Evolutionary conservation across 371 early-diverging fungal genomes (phyloP), one percentile per base, ranked within the genome.

Genomic region (Nematocida ironsii): DNA sequence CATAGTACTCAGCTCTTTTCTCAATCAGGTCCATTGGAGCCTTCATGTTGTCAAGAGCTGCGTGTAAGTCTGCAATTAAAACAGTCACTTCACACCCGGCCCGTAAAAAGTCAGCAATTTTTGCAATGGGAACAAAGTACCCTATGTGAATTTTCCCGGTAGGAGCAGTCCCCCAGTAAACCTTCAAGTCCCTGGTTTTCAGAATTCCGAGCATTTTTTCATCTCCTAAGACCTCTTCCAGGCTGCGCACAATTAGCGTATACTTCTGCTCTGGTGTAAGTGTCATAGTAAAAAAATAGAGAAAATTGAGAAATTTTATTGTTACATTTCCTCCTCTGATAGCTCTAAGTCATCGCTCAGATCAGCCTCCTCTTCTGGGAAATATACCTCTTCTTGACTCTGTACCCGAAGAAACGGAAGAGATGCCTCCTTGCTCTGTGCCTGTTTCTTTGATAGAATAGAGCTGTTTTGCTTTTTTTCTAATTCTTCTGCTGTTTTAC

Each of bases 121-220:
- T 98, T 76, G 93, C 87, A 91, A 98, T 92, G 13, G 97, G 92
- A 6, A 97, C 93, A 90, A 94, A 95, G 90, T 98, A 97, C 67
- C 94, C 99, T 83, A 98, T 90, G 86, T 98, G 99, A 39, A 95
- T 95, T 85, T 91, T 91, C 73, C 99, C 98, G 3, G 99, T 97
- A 5, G 96, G 92, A 23, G 99, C 97, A 40, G 97, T 96, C 61
- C 99, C 99, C 97, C 97, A 98, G 91, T 98, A 98, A 84, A 98
- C 87, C 81, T 91, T 93, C 50, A 96, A 87, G 86, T 95, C 92
- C 70, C 97, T 91, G 86, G 94, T 93, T 3, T 87, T 88, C 23
- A 97, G 90, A 66, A 94, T 90, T 81, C 91, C 89, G 83, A 91
- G 90, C 60, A 98, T 90, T 84, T 93, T 91, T 47, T 93, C 95